A percentile compares a stretch with the other conserved stretches of the same genome.
Evolutionary conservation across 257 asterid species (phyloP).

Genomic region (Petunia axillaris): DNA sequence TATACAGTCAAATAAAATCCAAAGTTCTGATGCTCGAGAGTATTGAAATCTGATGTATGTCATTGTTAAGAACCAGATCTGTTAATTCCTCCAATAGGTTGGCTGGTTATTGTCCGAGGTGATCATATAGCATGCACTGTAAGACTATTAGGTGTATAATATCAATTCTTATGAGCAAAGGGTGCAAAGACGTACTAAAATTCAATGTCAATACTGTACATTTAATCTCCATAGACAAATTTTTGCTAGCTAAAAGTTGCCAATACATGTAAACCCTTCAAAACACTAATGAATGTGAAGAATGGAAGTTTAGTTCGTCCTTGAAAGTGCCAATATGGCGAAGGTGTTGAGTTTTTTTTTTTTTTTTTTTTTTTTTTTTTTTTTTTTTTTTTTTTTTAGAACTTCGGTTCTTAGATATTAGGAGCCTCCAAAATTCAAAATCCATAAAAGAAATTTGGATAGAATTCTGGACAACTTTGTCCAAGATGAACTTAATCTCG

Average conservation of each 20-base stretch:
- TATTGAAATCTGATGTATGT: neutral
- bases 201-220: neutral
- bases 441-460: neutral
- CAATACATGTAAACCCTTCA: neutral
- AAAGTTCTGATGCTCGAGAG: too few species aligned
- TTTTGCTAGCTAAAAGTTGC: conserved; percentile 17
- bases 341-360: neutral
- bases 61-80: neutral
- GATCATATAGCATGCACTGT: neutral
- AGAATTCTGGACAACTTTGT: conserved; percentile 17
- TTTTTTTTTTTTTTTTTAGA: neutral
- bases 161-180: neutral
- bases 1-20: too few species aligned
- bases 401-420: neutral
- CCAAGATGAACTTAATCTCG: neutral
- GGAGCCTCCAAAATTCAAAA: conserved; percentile 1
- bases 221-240: neutral
- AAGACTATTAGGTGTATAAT: conserved; percentile 16
- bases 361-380: neutral
- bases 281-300: conserved; percentile 6
- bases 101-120: conserved; percentile 4
- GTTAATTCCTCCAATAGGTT: conserved; percentile 1
- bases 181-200: neutral
- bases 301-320: neutral
- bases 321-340: neutral